Percentiles rank a stretch among this genome's conserved stretches.
Evolutionary conservation across 352 stramenopile genomes (phyloP).

Genomic region (Discostella stelligera): DNA sequence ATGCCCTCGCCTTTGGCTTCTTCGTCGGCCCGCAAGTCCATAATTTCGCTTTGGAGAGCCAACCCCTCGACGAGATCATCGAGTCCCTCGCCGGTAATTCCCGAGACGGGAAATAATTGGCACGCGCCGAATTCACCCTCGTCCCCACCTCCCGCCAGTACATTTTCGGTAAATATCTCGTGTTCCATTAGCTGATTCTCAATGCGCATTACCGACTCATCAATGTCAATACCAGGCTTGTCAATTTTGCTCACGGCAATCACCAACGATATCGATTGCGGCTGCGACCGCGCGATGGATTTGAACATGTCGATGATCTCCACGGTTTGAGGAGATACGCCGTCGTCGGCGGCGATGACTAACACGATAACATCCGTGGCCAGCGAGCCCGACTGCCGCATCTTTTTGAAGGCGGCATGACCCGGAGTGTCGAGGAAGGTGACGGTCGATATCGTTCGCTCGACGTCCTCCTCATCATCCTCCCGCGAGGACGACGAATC

Average conservation of each 20-base stretch:
- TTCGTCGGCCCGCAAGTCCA: slow-evolving; percentile 74
- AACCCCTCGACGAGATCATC: slow-evolving; percentile 80
- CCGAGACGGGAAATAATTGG: slow-evolving; percentile 92
- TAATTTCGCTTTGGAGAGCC: slow-evolving; percentile 74
- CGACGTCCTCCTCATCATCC: slow-evolving; percentile 1
- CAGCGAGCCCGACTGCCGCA: slow-evolving; percentile 90
- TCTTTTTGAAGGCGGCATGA: slow-evolving; percentile 95
- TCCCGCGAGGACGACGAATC: slow-evolving; percentile 13
- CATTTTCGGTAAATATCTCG: slow-evolving; percentile 87
- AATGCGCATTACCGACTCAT: slow-evolving; percentile 74
- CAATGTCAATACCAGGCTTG: slow-evolving; percentile 80
- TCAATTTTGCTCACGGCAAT: slow-evolving; percentile 95
- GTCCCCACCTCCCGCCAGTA: slow-evolving; percentile 67
- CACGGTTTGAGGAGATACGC: slow-evolving; percentile 90
- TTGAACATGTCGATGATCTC: slow-evolving; percentile 91
- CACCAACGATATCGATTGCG: slow-evolving; percentile 91
- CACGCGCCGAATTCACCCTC: slow-evolving; percentile 70
- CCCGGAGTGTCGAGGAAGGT: slow-evolving; percentile 97
- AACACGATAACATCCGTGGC: slow-evolving; percentile 92
- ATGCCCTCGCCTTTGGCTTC: slow-evolving; percentile 67
- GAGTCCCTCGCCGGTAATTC: slow-evolving; percentile 88
- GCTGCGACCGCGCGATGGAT: slow-evolving; percentile 80
- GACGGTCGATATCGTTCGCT: slow-evolving; percentile 52
- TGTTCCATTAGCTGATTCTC: slow-evolving; percentile 84
- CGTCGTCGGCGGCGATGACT: slow-evolving; percentile 94